phyloP scores from a whole-genome alignment of 2,329 filamentous ascomycete genomes.

The Monosporascus sp. region DNA sequence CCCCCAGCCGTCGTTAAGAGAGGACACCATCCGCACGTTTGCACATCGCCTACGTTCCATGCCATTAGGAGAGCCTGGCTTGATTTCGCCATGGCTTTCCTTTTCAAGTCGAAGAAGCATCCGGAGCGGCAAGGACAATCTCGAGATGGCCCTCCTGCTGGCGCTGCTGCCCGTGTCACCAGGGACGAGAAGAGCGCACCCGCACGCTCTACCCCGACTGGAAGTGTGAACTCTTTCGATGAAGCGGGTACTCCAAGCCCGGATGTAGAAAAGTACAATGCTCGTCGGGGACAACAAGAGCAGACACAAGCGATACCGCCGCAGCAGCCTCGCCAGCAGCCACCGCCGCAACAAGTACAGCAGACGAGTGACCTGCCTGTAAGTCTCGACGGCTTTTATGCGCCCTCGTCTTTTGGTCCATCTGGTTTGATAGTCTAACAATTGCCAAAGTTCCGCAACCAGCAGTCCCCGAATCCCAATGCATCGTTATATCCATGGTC shows the following conservation, averaged over 20 bases:
- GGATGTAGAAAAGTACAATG: constrained; percentile 53
- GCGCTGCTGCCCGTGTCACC: constrained; percentile 40
- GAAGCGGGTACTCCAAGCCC: constrained; percentile 56
- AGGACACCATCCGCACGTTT: constrained; percentile 4
- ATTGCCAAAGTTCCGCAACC: constrained; percentile 45
- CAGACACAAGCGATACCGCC: constrained; percentile 24
- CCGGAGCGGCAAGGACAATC: constrained; percentile 55
- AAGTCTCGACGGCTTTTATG: constrained; percentile 16
- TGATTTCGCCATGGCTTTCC: constrained; percentile 63
- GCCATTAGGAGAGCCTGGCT: constrained; percentile 27
- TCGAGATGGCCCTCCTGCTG: constrained; percentile 46
- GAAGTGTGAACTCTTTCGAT: constrained; percentile 69
- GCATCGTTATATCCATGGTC: constrained; percentile 93
- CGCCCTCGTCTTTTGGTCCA: background rate
- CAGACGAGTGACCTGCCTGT: constrained; percentile 32
- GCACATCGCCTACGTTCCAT: constrained; percentile 25
- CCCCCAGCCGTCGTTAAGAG: constrained; percentile 2
- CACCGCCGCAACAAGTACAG: background rate
- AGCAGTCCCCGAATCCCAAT: constrained; percentile 49
- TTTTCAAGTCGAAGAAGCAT: constrained; percentile 78
- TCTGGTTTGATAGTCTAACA: background rate
- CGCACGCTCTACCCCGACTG: constrained; percentile 66
- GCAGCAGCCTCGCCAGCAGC: constrained; percentile 20
- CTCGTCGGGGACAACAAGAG: constrained; percentile 52
- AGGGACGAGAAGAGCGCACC: constrained; percentile 49